Base-by-base conservation (phyloP, 192 early-diverging fungal species). In the Podila verticillata region DNA sequence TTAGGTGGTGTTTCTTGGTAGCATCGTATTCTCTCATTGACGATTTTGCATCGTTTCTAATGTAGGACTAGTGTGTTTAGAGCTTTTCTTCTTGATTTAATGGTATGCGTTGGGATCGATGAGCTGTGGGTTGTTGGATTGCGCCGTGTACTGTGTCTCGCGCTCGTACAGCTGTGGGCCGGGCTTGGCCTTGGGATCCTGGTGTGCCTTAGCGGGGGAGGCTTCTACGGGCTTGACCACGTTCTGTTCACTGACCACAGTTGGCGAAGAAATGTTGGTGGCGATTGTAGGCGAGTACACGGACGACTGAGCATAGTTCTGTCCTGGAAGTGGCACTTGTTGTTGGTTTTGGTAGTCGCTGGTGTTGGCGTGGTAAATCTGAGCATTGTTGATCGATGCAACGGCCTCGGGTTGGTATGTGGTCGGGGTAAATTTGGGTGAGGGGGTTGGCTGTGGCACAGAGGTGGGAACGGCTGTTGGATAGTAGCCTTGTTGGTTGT, bases 61-160 rank as follows among this genome's bases (percentile, higher is more conserved):
- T n/a, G n/a, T n/a, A n/a, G n/a, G n/a, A 35, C 34, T 35, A 35
- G 34, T 39, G 0, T 12, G 9, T 39, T 39, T 39, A 12, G 36
- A 8, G 36, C 10, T 39, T 39, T 39, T 12, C 13, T 39, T 39
- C 36, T 1, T 6, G 9, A 12, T 39, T 44, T 44, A 54, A 9
- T 78, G 68, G 15, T 78, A 78, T 5, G 31, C 6, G 17, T 60
- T 47, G 0, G 63, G 24, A 1, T 34, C 51, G 5, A 66, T 36
- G 15, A 62, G 71, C 60, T 79, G 75, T 2, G 75, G 75, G 69
- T 79, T 79, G 6, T 59, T 49, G 24, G 68, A 54, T 4, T 54
- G 62, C 17, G 7, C 48, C 13, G 35, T 29, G 12, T 48, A 7
- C 22, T 66, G 49, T n/a, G 31, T 5, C 35, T 65, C 48, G 3